phyloP scores from a whole-genome alignment of 805 yeast genomes.

The Metschnikowia vanudenii region DNA sequence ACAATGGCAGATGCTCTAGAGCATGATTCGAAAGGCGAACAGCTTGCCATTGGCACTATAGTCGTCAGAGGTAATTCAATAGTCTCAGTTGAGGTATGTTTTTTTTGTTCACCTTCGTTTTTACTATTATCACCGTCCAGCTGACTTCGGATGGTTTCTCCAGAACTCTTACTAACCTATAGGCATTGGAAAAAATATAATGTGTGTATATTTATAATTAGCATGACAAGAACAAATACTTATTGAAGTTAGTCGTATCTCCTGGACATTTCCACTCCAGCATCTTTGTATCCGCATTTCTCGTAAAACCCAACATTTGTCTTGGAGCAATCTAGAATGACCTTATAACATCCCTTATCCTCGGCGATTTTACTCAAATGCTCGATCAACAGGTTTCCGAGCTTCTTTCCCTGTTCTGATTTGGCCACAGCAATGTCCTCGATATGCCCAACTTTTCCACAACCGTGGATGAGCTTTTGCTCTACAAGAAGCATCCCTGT shows the following conservation, averaged over 20 bases:
- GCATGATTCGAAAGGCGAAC: conserved; percentile 49
- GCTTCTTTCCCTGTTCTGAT: conserved; percentile 76
- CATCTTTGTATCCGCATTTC: conserved; percentile 73
- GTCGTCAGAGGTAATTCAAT: conserved; percentile 80
- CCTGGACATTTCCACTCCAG: conserved; percentile 68
- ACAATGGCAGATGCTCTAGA: conserved; percentile 73
- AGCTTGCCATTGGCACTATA: conserved; percentile 60
- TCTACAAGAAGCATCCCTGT: conserved; percentile 83
- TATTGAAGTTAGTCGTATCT: conserved; percentile 29
- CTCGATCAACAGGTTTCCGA: conserved; percentile 69
- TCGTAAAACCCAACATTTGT: conserved; percentile 81
- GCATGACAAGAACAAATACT: not conserved
- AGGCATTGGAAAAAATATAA: conserved; percentile 15
- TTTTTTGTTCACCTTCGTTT: not conserved
- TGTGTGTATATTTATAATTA: not conserved
- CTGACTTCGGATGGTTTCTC: not conserved
- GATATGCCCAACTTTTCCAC: conserved; percentile 88
- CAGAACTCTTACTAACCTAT: conserved; percentile 7
- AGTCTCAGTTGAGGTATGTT: conserved; percentile 63
- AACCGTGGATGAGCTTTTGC: conserved; percentile 75
- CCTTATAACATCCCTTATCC: conserved; percentile 74
- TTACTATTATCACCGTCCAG: not conserved
- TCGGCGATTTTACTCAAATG: conserved; percentile 60
- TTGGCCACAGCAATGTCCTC: conserved; percentile 86
- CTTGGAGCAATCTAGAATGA: conserved; percentile 85